phyloP scores from a whole-genome alignment of 345 rosid species.

The Punica granatum region DNA sequence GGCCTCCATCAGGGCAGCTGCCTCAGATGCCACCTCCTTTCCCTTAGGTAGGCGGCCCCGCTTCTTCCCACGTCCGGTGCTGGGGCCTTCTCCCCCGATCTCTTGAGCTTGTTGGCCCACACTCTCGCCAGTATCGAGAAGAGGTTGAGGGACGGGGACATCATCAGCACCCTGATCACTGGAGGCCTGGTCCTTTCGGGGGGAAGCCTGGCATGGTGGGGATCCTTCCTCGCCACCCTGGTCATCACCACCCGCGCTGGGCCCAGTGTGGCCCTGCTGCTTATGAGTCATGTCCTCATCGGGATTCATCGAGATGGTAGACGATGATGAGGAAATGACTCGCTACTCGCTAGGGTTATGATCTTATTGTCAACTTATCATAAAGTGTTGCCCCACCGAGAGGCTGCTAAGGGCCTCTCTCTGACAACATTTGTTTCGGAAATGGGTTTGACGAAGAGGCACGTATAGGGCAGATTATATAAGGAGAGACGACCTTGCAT shows the following conservation, averaged over 20 bases:
- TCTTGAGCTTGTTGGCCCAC: background rate
- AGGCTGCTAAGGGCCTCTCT: too few relatives aligned
- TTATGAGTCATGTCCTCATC: background rate
- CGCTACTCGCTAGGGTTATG: background rate
- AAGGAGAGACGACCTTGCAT: too few relatives aligned
- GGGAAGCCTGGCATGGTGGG: background rate
- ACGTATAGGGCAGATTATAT: too few relatives aligned
- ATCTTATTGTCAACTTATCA: background rate
- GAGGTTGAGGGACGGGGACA: background rate
- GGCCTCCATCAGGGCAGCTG: background rate
- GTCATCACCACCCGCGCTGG: background rate
- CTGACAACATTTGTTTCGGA: too few relatives aligned
- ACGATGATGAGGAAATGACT: background rate
- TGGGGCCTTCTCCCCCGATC: background rate
- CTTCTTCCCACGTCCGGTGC: background rate
- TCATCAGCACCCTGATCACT: background rate
- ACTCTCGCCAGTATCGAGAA: background rate
- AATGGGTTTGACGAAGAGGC: too few relatives aligned
- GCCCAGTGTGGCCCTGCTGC: background rate
- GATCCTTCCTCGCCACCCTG: background rate
- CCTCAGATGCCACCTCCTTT: background rate
- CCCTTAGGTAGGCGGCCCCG: background rate
- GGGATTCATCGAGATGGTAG: background rate
- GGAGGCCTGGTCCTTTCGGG: background rate
- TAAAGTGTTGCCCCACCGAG: background rate